A percentile compares a stretch with the other conserved stretches of the same genome.
These are phyloP conservation scores for Trypanosoma avium DNA, from an alignment of 208 protist species.

Conservation along the genomic window DNA sequence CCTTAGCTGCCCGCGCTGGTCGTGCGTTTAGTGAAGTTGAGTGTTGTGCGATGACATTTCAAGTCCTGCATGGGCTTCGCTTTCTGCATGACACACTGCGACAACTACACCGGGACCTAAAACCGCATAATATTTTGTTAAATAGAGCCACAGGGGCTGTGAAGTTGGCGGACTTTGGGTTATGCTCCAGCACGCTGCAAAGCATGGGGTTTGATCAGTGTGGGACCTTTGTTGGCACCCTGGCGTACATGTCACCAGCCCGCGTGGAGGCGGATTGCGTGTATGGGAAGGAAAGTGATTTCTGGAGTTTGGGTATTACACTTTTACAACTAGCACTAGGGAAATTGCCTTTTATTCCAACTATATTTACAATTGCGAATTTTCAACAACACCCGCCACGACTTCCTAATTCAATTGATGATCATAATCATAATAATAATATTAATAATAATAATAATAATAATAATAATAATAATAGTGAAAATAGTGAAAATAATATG, in stretches of 20 bases:
- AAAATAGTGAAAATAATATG: not conserved
- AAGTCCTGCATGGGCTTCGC: conserved; percentile 27
- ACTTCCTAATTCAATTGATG: not conserved
- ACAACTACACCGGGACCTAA: conserved; percentile 93
- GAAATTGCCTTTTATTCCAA: conserved; percentile 24
- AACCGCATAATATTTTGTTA: conserved; percentile 97
- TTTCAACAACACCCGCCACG: conserved; percentile 25
- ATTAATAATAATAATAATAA: not conserved
- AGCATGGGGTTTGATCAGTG: conserved; percentile 34
- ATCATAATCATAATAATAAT: not conserved
- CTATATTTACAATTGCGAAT: conserved; percentile 23
- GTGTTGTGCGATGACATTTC: conserved; percentile 34
- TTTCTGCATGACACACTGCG: conserved; percentile 27
- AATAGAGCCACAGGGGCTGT: conserved; percentile 87
- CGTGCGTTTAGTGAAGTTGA: conserved; percentile 20
- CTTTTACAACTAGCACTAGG: conserved; percentile 32
- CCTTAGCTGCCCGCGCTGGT: conserved; percentile 11
- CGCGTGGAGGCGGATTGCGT: conserved; percentile 27
- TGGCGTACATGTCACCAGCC: conserved; percentile 40
- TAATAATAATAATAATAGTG: not conserved
- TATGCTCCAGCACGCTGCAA: conserved; percentile 19
- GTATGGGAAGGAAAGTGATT: conserved; percentile 36
- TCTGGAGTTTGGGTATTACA: conserved; percentile 39
- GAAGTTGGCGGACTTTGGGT: conserved; percentile 92
- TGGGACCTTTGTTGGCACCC: conserved; percentile 32